Evolutionary conservation across 2,329 filamentous ascomycete genomes (phyloP).

Genomic region (Pseudogymnoascus sp.): DNA sequence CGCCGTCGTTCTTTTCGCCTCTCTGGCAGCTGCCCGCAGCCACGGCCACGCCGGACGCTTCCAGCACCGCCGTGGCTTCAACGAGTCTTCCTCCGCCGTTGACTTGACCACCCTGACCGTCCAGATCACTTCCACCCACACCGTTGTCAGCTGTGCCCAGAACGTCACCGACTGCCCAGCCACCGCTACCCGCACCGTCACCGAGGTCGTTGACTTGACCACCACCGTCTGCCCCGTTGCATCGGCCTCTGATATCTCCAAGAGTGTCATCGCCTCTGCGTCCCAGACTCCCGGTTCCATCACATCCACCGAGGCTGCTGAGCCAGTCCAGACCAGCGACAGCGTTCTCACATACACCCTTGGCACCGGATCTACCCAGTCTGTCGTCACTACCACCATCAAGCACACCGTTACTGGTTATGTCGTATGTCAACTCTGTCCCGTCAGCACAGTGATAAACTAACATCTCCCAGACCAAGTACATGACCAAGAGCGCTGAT

Average conservation of each 20-base stretch:
- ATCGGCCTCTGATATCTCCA: background rate
- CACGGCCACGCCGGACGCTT: background rate
- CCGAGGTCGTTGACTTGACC: background rate
- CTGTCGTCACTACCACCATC: constrained; percentile 2
- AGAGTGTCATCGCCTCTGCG: background rate
- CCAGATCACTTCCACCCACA: background rate
- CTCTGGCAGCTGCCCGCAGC: background rate
- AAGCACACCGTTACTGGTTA: background rate
- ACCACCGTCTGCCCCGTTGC: constrained; percentile 6
- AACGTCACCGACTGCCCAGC: constrained; percentile 2
- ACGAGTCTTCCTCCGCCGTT: background rate
- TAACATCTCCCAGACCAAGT: constrained; percentile 5
- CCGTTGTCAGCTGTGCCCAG: background rate
- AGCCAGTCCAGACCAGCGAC: constrained; percentile 2
- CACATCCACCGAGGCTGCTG: background rate
- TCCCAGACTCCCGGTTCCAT: background rate
- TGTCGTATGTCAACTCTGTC: background rate
- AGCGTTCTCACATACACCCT: constrained; percentile 4
- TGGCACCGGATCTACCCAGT: background rate
- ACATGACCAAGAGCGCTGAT: background rate
- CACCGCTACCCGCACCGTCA: background rate
- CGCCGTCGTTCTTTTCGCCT: background rate
- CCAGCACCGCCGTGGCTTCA: constrained; percentile 5
- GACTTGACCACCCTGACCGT: constrained; percentile 1
- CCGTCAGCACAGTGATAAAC: background rate